phyloP scores from a whole-genome alignment of 2,329 filamentous ascomycete species.

The Raffaelea arxii region DNA sequence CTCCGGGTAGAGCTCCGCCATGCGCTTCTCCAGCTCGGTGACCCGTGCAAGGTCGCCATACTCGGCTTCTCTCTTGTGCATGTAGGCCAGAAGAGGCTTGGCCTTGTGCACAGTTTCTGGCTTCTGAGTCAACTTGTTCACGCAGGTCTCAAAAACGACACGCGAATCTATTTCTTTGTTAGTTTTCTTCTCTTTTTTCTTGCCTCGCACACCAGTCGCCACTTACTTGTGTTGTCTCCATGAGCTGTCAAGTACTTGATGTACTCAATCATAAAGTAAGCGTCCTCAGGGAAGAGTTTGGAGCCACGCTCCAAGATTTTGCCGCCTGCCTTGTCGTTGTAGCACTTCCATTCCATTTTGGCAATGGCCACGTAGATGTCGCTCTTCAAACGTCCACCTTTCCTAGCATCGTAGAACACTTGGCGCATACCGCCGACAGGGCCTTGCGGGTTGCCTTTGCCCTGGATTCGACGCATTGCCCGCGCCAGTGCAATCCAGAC shows the following conservation, averaged over 20 bases:
- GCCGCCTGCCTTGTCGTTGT: slow-evolving; percentile 83
- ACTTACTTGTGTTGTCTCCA: slow-evolving; percentile 87
- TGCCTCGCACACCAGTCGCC: not conserved
- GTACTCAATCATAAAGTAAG: slow-evolving; percentile 89
- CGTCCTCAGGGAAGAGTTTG: slow-evolving; percentile 88
- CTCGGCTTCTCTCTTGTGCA: slow-evolving; percentile 90
- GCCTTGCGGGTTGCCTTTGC: slow-evolving; percentile 57
- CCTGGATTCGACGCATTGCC: slow-evolving; percentile 88
- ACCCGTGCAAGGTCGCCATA: slow-evolving; percentile 91
- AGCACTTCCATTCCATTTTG: slow-evolving; percentile 88
- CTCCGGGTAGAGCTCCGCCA: slow-evolving; percentile 87
- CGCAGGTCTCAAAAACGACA: slow-evolving; percentile 91
- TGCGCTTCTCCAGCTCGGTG: slow-evolving; percentile 79
- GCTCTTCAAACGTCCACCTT: slow-evolving; percentile 78
- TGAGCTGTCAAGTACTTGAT: slow-evolving; percentile 87
- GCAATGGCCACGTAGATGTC: slow-evolving; percentile 94
- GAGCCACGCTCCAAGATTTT: slow-evolving; percentile 95
- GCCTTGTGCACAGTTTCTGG: slow-evolving; percentile 65
- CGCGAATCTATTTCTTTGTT: slow-evolving; percentile 61
- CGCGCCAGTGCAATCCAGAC: slow-evolving; percentile 93
- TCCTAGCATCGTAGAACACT: slow-evolving; percentile 81
- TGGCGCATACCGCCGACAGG: slow-evolving; percentile 63
- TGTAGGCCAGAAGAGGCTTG: slow-evolving; percentile 79
- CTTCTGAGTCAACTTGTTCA: slow-evolving; percentile 70
- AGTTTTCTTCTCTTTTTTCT: not conserved